Evolutionary conservation across 2,329 filamentous ascomycete species (phyloP).

Genomic region (Colletotrichum phormii): DNA sequence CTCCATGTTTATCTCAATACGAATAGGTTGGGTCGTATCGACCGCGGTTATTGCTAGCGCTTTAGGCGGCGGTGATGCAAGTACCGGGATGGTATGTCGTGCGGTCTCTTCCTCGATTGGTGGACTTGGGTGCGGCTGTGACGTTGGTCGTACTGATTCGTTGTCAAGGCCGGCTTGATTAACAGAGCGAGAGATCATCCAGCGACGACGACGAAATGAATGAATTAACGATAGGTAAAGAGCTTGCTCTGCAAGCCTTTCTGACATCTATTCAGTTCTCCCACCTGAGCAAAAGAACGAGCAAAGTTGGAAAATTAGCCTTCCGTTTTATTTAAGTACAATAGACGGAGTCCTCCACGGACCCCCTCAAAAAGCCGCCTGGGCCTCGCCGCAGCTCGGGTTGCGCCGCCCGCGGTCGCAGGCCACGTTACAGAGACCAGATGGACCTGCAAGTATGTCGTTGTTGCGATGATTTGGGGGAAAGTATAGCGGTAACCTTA

Average conservation of each 20-base stretch:
- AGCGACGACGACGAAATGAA: neutral
- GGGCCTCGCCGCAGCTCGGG: slow-evolving; percentile 5
- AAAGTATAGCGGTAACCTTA: neutral
- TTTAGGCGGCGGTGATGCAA: neutral
- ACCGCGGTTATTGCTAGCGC: neutral
- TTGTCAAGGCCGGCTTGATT: neutral
- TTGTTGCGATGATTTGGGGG: neutral
- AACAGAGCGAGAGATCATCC: neutral
- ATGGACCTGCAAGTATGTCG: neutral
- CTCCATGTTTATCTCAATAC: slow-evolving; percentile 1
- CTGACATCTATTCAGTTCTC: neutral
- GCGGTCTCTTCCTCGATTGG: neutral
- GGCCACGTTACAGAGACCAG: slow-evolving; percentile 10
- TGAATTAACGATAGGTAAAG: neutral
- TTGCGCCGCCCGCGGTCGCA: slow-evolving; percentile 1
- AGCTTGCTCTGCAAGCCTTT: neutral
- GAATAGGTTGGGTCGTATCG: neutral
- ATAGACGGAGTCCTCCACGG: neutral
- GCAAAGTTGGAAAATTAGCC: neutral
- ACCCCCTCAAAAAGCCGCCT: neutral
- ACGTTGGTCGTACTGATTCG: neutral
- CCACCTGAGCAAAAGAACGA: neutral
- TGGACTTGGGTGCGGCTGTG: neutral
- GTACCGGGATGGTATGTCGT: neutral
- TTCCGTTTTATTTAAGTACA: neutral